These are phyloP conservation scores for Acanthamoeba lenticulata DNA, from an alignment of 208 protist species.

Conservation along the genomic window DNA sequence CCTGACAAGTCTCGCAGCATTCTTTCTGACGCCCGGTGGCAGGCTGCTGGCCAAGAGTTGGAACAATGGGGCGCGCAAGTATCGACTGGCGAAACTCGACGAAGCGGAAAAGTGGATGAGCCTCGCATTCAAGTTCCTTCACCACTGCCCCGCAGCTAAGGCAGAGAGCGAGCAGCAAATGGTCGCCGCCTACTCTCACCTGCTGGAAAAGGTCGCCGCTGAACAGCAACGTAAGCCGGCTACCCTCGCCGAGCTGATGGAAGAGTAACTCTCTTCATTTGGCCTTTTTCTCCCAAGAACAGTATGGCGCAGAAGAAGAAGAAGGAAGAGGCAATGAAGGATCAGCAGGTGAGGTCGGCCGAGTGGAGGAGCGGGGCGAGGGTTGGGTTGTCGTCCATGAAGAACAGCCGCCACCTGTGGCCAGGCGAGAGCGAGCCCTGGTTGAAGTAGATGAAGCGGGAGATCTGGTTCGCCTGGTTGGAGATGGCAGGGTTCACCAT, in stretches of 20 bases:
- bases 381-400: not conserved
- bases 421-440: not conserved
- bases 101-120: constrained; percentile 57
- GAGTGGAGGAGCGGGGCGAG: not conserved
- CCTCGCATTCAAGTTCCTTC: constrained; percentile 61
- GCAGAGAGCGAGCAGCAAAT: constrained; percentile 3
- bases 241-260: not conserved
- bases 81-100: not conserved
- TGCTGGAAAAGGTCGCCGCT: not conserved
- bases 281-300: not conserved
- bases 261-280: not conserved
- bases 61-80: constrained; percentile 37
- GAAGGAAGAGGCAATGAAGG: not conserved
- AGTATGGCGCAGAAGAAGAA: not conserved
- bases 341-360: not conserved
- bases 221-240: not conserved
- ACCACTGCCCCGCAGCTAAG: constrained; percentile 7
- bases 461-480: not conserved
- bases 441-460: not conserved
- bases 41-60: not conserved
- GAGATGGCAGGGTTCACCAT: not conserved
- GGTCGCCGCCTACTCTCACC: constrained; percentile 30
- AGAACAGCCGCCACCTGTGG: not conserved
- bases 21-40: not conserved
- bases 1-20: not conserved